Evolutionary conservation across 1,284 basidiomycete species (phyloP).

Genomic region (Ustilago hordei): DNA sequence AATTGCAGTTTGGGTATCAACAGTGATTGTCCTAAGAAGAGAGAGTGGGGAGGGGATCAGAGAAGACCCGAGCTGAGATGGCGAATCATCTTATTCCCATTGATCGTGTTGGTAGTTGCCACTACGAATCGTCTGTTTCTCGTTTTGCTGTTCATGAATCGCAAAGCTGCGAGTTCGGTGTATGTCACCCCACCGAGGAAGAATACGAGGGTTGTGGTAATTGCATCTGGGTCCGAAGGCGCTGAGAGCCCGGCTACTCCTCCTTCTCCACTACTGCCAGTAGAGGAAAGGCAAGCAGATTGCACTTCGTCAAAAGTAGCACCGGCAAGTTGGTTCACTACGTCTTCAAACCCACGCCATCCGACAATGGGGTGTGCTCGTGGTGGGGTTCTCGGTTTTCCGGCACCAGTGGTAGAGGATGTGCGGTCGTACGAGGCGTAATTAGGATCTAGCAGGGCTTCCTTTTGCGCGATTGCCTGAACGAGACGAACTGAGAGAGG

Average conservation of each 20-base stretch:
- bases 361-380: slow-evolving; percentile 87
- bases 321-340: slow-evolving; percentile 83
- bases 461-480: slow-evolving; percentile 90
- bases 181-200: slow-evolving; percentile 99
- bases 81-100: slow-evolving; percentile 50
- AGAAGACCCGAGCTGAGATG: slow-evolving; percentile 19
- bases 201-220: slow-evolving; percentile 89
- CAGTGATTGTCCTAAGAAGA: neutral
- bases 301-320: slow-evolving; percentile 85
- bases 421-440: slow-evolving; percentile 12
- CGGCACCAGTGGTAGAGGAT: neutral
- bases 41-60: slow-evolving; percentile 5
- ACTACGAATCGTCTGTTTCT: slow-evolving; percentile 58
- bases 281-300: slow-evolving; percentile 19
- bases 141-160: slow-evolving; percentile 80
- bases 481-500: slow-evolving; percentile 91
- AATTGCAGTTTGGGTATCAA: neutral
- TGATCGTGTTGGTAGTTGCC: slow-evolving; percentile 62
- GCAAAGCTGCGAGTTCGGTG: slow-evolving; percentile 92
- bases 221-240: slow-evolving; percentile 60
- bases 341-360: slow-evolving; percentile 97
- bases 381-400: slow-evolving; percentile 2
- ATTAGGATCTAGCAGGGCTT: slow-evolving; percentile 76
- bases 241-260: slow-evolving; percentile 4
- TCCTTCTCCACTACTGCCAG: neutral